Evolutionary conservation across 148 eudicot genomes (phyloP).

Genomic region (Pouteria glomerata): DNA sequence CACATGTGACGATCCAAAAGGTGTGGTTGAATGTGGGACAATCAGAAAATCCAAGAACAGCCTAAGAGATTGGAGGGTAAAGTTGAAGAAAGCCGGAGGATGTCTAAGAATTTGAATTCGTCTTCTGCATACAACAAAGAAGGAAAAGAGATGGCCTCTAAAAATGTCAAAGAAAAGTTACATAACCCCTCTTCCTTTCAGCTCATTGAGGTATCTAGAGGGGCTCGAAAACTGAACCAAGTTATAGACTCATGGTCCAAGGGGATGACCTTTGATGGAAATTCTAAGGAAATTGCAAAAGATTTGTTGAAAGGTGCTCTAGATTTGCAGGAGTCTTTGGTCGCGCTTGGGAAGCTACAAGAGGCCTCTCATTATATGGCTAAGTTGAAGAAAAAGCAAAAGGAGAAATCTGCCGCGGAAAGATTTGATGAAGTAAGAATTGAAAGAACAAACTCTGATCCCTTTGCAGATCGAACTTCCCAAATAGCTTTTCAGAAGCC

Average conservation of each 20-base stretch:
- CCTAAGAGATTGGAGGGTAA: slow-evolving; percentile 29
- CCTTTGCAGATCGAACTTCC: slow-evolving; percentile 19
- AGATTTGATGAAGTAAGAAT: slow-evolving; percentile 21
- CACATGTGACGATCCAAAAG: slow-evolving; percentile 84
- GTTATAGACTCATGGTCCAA: slow-evolving; percentile 54
- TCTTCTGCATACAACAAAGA: slow-evolving; percentile 9
- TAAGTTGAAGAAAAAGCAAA: slow-evolving; percentile 35
- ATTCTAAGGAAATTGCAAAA: slow-evolving; percentile 44
- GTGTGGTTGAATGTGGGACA: slow-evolving; percentile 62
- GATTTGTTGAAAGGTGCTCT: slow-evolving; percentile 73
- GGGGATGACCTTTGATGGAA: slow-evolving; percentile 14
- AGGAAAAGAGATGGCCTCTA: slow-evolving; percentile 31
- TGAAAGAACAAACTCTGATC: slow-evolving; percentile 25
- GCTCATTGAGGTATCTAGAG: slow-evolving; percentile 44
- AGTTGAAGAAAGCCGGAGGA: slow-evolving; percentile 24
- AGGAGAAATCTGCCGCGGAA: slow-evolving; percentile 29
- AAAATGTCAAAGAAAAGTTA: slow-evolving; percentile 25
- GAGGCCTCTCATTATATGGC: slow-evolving; percentile 40
- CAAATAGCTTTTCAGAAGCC: slow-evolving; percentile 29
- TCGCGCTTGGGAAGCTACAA: slow-evolving; percentile 58
- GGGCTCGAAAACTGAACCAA: slow-evolving; percentile 44
- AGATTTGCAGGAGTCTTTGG: slow-evolving; percentile 73
- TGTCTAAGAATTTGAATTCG: slow-evolving; percentile 11
- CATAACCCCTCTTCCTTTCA: slow-evolving; percentile 33
- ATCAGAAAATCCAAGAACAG: slow-evolving; percentile 49